Evolutionary conservation across 2,329 filamentous ascomycete species (phyloP).

Genomic region (Colletotrichum plurivorum): DNA sequence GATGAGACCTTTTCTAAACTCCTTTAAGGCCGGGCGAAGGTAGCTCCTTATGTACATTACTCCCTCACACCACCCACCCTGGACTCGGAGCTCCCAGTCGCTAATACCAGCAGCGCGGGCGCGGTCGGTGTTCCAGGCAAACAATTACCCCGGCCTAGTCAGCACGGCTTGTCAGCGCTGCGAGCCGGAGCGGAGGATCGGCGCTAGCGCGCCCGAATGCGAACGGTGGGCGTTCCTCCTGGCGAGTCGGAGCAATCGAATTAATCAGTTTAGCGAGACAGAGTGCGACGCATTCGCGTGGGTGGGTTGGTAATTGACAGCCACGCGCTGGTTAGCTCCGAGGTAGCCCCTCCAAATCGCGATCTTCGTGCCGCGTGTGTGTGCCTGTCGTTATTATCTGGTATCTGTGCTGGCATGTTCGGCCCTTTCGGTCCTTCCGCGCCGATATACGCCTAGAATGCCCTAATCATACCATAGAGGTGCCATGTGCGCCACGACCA

Average conservation of each 20-base stretch:
- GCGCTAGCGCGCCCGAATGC: constrained; percentile 26
- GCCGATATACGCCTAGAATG: not conserved
- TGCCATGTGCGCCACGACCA: constrained; percentile 4
- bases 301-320: not conserved
- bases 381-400: constrained; percentile 14
- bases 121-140: constrained; percentile 16
- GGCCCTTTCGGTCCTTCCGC: not conserved
- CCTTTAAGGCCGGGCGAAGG: too few relatives aligned
- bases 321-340: not conserved
- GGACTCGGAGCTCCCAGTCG: not conserved
- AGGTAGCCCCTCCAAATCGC: not conserved
- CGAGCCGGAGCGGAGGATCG: not conserved
- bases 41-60: not conserved
- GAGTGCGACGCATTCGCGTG: constrained; percentile 1
- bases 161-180: constrained; percentile 5
- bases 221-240: constrained; percentile 7
- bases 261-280: constrained; percentile 17
- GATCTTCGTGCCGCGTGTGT: not conserved
- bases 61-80: not conserved
- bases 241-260: constrained; percentile 6
- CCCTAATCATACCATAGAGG: constrained; percentile 12
- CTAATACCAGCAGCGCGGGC: not conserved
- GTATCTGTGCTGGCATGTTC: constrained; percentile 9
- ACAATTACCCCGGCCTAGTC: constrained; percentile 26
- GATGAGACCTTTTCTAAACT: too few relatives aligned